Base-by-base conservation (phyloP, 352 stramenopile species). In the Aphanomyces euteiches region DNA sequence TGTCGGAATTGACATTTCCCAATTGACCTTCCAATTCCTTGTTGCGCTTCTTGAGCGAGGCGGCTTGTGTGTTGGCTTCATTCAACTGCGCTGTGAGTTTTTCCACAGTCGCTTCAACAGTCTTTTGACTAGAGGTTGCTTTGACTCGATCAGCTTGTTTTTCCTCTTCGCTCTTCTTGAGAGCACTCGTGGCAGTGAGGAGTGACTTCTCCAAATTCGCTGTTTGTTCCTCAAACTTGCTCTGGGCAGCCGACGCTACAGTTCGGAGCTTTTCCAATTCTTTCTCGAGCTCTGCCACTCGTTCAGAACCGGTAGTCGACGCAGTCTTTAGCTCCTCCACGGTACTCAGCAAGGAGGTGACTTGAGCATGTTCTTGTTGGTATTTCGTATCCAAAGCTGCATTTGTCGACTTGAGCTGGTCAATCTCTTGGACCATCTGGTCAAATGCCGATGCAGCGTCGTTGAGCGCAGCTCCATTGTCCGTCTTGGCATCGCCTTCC, bases 31-130 rank as follows among this genome's bases (percentile, higher is more conserved):
- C 54, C 19, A 61, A 37, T 37, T 61, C 54, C 34, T 12, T n/a
- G 54, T 61, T 61, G 54, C 54, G 54, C 28, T 61, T 61, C 54
- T 61, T 61, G 12, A 61, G n/a, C 6, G 10, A 28, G 8, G 54
- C 54, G 6, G 36, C 13, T 39, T 61, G 28, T 37, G 19, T 19
- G 54, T 37, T 39, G 6, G 28, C 54, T 12, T 61, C 54, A n/a
- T 61, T 61, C 7, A 61, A 41, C 34, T 61, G 54, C 54, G 21
- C 37, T 37, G 13, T 61, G 19, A 61, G 54, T 10, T 19, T 40
- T 5, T 19, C 28, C 6, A 39, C 54, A 28, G 43, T 37, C 5
- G 17, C 54, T 61, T 61, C 54, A 12, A 41, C 54, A 12, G 54
- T 45, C 54, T 61, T 61, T 28, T 45, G 54, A 10, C 28, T 61